A percentile compares a stretch with the other conserved stretches of the same genome.
Evolutionary conservation across 768 basidiomycete genomes (phyloP).

Genomic region (Zangia roseola): DNA sequence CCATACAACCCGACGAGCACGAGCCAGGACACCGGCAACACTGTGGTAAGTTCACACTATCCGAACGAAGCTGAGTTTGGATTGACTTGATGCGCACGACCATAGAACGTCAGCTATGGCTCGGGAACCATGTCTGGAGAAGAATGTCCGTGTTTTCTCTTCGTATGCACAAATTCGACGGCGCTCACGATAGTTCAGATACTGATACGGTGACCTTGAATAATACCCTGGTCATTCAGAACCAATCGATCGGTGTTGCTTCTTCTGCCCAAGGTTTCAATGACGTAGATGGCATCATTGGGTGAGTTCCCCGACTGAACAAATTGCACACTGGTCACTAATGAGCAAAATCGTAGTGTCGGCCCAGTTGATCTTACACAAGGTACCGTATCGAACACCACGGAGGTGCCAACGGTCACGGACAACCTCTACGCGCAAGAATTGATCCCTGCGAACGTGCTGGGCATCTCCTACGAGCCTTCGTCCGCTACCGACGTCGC

Average conservation of each 20-base stretch:
- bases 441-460: conserved; percentile 41
- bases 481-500: conserved; percentile 35
- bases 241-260: conserved; percentile 50
- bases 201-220: conserved; percentile 47
- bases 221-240: conserved; percentile 40
- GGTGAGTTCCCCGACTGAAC: conserved; percentile 26
- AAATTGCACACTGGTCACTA: not conserved
- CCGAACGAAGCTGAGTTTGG: not conserved
- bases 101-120: conserved; percentile 51
- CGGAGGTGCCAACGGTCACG: conserved; percentile 52
- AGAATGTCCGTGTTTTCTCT: conserved; percentile 39
- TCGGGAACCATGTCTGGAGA: conserved; percentile 53
- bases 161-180: not conserved
- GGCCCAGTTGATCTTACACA: conserved; percentile 51
- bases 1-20: conserved; percentile 46
- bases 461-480: conserved; percentile 55
- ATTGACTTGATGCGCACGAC: not conserved
- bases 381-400: conserved; percentile 40
- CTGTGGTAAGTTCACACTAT: conserved; percentile 29
- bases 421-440: conserved; percentile 53
- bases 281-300: conserved; percentile 53
- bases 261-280: conserved; percentile 42
- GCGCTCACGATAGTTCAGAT: conserved; percentile 29
- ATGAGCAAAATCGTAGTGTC: conserved; percentile 30
- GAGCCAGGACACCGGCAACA: conserved; percentile 40